These are phyloP conservation scores for Striga hermonthica DNA, from an alignment of 305 asterid species.

Conservation along the genomic window DNA sequence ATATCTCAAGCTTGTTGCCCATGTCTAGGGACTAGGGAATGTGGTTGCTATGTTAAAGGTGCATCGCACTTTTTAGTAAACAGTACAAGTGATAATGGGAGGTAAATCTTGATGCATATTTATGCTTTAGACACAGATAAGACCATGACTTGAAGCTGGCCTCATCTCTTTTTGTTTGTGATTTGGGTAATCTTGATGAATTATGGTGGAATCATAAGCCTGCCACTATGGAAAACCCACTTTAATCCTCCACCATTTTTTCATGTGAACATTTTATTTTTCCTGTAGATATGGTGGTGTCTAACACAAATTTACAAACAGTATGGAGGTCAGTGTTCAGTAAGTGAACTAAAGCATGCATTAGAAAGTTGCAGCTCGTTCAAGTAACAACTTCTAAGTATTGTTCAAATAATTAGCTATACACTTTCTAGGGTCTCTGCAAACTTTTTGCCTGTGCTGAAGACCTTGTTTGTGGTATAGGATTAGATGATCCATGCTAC, in stretches of 20 bases:
- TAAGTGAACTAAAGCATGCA: background rate
- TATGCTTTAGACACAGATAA: slow-evolving; percentile 7
- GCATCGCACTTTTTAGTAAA: background rate
- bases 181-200: background rate
- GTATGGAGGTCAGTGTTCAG: background rate
- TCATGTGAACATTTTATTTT: too few species aligned
- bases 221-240: too few species aligned
- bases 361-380: slow-evolving; percentile 9
- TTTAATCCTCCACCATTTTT: too few species aligned
- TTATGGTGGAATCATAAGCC: too few species aligned
- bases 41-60: background rate
- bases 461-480: slow-evolving; percentile 7
- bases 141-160: background rate
- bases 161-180: background rate
- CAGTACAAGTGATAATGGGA: background rate
- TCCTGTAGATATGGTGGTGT: too few species aligned
- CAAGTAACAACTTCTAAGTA: slow-evolving; percentile 18
- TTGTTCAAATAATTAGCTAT: background rate
- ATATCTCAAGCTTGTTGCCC: slow-evolving; percentile 1
- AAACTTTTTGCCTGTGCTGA: background rate
- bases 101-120: slow-evolving; percentile 19
- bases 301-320: background rate
- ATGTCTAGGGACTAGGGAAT: background rate
- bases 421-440: background rate
- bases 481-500: slow-evolving; percentile 9